Evolutionary conservation across 371 early-diverging fungal species (phyloP).

Genomic region (Mortierella sp.): DNA sequence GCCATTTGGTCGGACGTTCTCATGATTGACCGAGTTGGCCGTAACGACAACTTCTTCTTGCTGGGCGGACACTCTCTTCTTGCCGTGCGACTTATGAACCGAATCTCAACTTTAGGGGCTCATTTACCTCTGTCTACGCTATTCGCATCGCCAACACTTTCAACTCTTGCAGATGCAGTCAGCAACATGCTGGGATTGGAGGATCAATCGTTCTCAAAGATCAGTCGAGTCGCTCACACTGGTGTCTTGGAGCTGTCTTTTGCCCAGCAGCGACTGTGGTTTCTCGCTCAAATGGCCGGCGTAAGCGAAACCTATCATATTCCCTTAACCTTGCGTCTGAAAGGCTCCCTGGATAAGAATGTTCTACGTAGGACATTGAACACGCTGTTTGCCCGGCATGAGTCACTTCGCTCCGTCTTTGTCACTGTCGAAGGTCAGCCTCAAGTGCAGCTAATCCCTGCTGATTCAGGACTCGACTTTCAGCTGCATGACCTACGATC

Average conservation of each 20-base stretch:
- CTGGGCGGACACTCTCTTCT: constrained; percentile 23
- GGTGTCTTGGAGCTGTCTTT: constrained; percentile 1
- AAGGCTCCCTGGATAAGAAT: background rate
- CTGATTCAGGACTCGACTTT: background rate
- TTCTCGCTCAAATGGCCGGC: constrained; percentile 6
- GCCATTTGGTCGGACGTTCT: constrained; percentile 10
- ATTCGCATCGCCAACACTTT: background rate
- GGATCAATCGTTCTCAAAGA: background rate
- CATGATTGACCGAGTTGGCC: constrained; percentile 1
- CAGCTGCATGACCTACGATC: constrained; percentile 2
- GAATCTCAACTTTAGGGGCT: background rate
- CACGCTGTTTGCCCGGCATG: constrained; percentile 4
- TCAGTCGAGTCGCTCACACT: background rate
- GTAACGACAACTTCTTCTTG: constrained; percentile 20
- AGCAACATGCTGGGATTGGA: background rate
- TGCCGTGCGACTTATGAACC: background rate
- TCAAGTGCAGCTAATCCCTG: background rate
- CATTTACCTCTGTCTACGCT: background rate
- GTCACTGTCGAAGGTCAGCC: constrained; percentile 5
- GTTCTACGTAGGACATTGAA: background rate
- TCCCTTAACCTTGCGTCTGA: constrained; percentile 1
- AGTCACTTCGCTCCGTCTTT: constrained; percentile 7
- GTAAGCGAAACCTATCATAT: constrained; percentile 6
- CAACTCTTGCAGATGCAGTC: background rate
- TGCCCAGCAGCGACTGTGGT: constrained; percentile 9